Base-by-base conservation (phyloP, 1,284 basidiomycete species). In the Mycena citricolor region DNA sequence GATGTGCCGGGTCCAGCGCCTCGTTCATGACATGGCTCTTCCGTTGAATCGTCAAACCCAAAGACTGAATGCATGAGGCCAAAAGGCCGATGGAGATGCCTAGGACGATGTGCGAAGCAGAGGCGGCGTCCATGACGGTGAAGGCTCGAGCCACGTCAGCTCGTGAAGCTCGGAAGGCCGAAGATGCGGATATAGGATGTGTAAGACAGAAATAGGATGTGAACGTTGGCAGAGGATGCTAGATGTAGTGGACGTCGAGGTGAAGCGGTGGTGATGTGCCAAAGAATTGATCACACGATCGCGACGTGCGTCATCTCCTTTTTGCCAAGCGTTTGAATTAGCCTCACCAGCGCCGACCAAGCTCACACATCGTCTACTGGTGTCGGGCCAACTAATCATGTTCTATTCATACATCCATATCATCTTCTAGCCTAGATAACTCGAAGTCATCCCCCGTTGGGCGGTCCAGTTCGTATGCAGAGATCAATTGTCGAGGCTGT, bases 1-100 rank as follows among this genome's bases (percentile, higher is more conserved):
- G 81, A 41, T 78, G 65, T 24, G 74, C 61, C 35, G 81, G 73
- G 3, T 91, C 85, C 8, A 87, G 70, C 4, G 71, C 66, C 55
- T 93, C 87, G 61, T 97, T 92, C 49, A 88, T 70, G 28, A 97
- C 79, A 74, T 97, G 94, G 57, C 90, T 94, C 71, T 95, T 94
- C 53, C 94, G 83, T 64, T 97, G 94, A 50, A 98, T 86, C 21
- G 94, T 97, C 28, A 98, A 76, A 13, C 94, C 91, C 2, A 97
- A 74, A 20, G 88, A 91, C 66, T 97, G 94, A 19, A 97, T 74
- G 61, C 91, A 94, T 21, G 89, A 93, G 19, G 92, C 90, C 12
- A 93, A 61, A 22, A 98, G 78, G 23, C 94, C 94, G 49, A 95
- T 66, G 47, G 67, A 50, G 32, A 76, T 76, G 29, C 51, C 51